A percentile compares a stretch with the other conserved stretches of the same genome.
Evolutionary conservation across 352 stramenopile genomes (phyloP).

Genomic region (Globisporangium middletonii): DNA sequence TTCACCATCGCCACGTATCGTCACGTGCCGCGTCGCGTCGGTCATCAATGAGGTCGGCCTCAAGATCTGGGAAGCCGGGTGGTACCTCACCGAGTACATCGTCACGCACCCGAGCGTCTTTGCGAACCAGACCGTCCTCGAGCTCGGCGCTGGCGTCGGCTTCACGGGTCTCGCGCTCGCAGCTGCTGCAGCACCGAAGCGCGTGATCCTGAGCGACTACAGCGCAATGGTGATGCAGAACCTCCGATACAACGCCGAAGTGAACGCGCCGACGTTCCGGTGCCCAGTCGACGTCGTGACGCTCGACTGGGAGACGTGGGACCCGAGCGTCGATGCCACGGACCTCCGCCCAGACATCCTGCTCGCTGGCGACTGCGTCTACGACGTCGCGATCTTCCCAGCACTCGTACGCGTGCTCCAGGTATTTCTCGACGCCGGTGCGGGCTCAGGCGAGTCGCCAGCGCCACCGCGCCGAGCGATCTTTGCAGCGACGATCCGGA

Average conservation of each 20-base stretch:
- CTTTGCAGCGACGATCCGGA: constrained; percentile 74
- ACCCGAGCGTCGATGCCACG: constrained; percentile 22
- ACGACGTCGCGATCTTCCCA: constrained; percentile 63
- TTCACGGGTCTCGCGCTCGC: constrained; percentile 64
- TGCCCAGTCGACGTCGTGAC: constrained; percentile 50
- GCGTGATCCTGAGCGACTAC: constrained; percentile 70
- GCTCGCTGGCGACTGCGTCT: constrained; percentile 71
- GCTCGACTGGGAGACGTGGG: constrained; percentile 72
- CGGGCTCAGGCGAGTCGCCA: not conserved
- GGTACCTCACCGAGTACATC: constrained; percentile 69
- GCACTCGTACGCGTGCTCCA: constrained; percentile 50
- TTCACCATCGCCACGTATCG: constrained; percentile 15
- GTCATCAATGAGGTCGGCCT: constrained; percentile 81
- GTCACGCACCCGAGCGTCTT: constrained; percentile 52
- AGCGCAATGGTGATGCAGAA: constrained; percentile 81
- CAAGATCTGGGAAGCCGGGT: constrained; percentile 79
- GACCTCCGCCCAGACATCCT: constrained; percentile 39
- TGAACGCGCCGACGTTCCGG: constrained; percentile 42
- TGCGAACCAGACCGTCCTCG: constrained; percentile 40
- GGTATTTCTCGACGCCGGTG: constrained; percentile 31
- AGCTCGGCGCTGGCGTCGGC: constrained; percentile 67
- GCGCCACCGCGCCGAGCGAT: constrained; percentile 37
- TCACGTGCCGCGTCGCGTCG: constrained; percentile 73
- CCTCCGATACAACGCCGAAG: constrained; percentile 73
- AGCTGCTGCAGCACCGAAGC: constrained; percentile 23